Base-by-base conservation (phyloP, 257 asterid genomes). In the Ilex aquifolium region DNA sequence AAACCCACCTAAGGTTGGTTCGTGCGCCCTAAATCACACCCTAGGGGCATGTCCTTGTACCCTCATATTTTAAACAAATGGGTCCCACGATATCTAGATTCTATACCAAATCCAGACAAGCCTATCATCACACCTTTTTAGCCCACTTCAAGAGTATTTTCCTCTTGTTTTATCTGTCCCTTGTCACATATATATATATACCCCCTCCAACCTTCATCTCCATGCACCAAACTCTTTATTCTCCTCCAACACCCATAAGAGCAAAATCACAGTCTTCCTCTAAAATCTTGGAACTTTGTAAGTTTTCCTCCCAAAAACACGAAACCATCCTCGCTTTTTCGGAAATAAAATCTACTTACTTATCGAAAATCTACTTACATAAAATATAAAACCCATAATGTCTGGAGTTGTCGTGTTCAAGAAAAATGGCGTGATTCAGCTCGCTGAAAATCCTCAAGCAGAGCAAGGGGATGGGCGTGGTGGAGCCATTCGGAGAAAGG, bases 381-480 rank as follows among this genome's bases (percentile, higher is more conserved):
- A 5, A 13, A 5, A 6, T 11, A n/a, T 14, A 13, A 15, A 1
- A 17, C 2, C 16, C 55, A 60, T 14, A 2, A 89, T 90, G 97
- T 77, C 97, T n/a, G 97, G 97, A 1, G 97, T 90, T 15, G 87
- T 96, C 95, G 85, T 85, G 16, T 90, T 90, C 87, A 77, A 80
- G 73, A 81, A 76, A 42, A 83, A 90, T 29, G 96, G 97, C 2
- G 95, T 88, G 52, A 81, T 85, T 62, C 95, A 74, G 27, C 69
- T 85, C 31, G 91, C 81, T 0, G 95, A 90, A 15, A 87, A 82
- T 29, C 83, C 91, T 2, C 72, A 81, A 4, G 87, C 76, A 0
- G 79, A 76, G 27, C 79, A 81, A 31, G 60, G 60, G 0, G 74
- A 65, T 1, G 73, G 68, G 5, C 40, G 56, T 12, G 69, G 74